These are phyloP conservation scores for Cryoendolithus antarcticus DNA, from an alignment of 2,329 filamentous ascomycete species.

Conservation along the genomic window DNA sequence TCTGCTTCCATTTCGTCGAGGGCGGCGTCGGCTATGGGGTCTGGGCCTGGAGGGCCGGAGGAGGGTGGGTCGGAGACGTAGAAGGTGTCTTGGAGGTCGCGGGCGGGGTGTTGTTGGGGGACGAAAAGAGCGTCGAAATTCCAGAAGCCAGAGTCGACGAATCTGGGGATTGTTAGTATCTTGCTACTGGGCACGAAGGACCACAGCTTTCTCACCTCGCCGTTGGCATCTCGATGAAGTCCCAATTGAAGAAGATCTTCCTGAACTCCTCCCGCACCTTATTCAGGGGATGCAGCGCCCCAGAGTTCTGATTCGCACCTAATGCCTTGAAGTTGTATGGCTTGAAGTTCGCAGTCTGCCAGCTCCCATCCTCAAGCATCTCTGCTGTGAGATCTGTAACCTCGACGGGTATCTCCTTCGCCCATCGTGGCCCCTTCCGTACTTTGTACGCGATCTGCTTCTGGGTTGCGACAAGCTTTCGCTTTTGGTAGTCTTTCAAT, in stretches of 20 bases:
- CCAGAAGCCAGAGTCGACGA: conserved; percentile 96
- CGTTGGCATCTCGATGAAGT: conserved; percentile 96
- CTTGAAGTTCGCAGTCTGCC: conserved; percentile 87
- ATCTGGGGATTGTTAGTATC: conserved; percentile 33
- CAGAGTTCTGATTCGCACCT: conserved; percentile 47
- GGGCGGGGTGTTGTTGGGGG: conserved; percentile 92
- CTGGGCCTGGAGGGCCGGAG: conserved; percentile 55
- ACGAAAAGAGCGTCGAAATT: conserved; percentile 97
- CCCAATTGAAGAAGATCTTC: conserved; percentile 98
- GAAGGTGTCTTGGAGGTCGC: conserved; percentile 96
- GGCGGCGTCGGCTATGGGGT: conserved; percentile 36
- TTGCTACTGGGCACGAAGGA: too few species aligned
- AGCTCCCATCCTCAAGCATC: conserved; percentile 76
- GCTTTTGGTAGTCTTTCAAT: conserved; percentile 74
- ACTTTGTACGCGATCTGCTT: conserved; percentile 81
- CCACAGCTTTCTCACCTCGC: conserved; percentile 41
- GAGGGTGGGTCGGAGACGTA: conserved; percentile 82
- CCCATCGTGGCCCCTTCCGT: conserved; percentile 76
- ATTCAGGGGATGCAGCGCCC: conserved; percentile 51
- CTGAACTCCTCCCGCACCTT: conserved; percentile 94
- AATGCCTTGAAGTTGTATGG: conserved; percentile 63
- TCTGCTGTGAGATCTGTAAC: conserved; percentile 91
- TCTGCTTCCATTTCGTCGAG: conserved; percentile 38
- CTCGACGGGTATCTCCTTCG: conserved; percentile 77
- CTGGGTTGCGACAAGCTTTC: conserved; percentile 72